Evolutionary conservation across 2,329 filamentous ascomycete species (phyloP).

Genomic region (Fonsecaea erecta): DNA sequence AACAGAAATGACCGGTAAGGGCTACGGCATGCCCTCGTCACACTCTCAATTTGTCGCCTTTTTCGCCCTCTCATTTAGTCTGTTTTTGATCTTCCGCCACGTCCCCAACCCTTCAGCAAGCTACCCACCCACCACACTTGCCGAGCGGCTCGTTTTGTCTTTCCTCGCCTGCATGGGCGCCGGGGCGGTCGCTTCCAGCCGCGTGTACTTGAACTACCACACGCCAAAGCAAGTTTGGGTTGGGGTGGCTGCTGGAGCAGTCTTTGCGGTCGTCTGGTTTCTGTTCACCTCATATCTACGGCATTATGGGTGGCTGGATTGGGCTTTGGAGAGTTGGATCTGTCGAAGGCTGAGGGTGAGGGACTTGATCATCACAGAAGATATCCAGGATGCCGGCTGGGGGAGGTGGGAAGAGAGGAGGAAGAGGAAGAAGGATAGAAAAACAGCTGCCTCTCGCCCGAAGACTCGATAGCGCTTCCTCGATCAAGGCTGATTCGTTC

Average conservation of each 20-base stretch:
- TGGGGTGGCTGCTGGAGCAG: constrained; percentile 71
- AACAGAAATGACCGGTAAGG: constrained; percentile 76
- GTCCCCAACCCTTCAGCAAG: constrained; percentile 42
- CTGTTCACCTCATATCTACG: constrained; percentile 69
- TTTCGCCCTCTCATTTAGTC: constrained; percentile 80
- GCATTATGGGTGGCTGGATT: constrained; percentile 70
- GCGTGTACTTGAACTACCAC: constrained; percentile 92
- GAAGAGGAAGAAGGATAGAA: constrained; percentile 40
- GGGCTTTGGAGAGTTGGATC: constrained; percentile 69
- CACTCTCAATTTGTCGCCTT: constrained; percentile 95
- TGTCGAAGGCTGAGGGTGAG: constrained; percentile 72
- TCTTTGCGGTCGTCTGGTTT: constrained; percentile 81
- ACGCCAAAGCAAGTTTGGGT: constrained; percentile 85
- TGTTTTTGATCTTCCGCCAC: constrained; percentile 86
- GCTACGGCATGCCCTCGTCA: constrained; percentile 96
- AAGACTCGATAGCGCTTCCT: constrained; percentile 17
- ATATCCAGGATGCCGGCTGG: constrained; percentile 90
- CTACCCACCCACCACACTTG: constrained; percentile 46
- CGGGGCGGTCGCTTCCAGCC: constrained; percentile 74
- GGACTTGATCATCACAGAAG: constrained; percentile 85
- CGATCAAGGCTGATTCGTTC: neutral
- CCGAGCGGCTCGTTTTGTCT: constrained; percentile 64
- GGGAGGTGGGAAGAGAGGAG: constrained; percentile 76
- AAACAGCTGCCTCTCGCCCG: constrained; percentile 10
- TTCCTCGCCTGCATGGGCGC: constrained; percentile 66